Evolutionary conservation across 2,329 filamentous ascomycete species (phyloP).

Genomic region (Xylariaceae sp.): DNA sequence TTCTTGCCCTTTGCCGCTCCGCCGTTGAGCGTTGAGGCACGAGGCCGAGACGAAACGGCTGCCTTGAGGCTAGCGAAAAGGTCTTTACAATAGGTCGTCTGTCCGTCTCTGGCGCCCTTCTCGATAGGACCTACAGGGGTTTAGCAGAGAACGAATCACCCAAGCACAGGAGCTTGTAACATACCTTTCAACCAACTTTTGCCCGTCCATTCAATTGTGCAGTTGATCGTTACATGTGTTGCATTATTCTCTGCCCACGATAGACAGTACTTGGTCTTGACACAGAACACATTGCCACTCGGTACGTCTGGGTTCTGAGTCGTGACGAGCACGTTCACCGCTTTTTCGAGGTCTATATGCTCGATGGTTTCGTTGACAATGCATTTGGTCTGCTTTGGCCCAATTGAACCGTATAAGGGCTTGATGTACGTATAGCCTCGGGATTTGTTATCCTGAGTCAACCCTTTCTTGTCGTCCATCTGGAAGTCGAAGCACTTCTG

Average conservation of each 20-base stretch:
- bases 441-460: conserved; percentile 66
- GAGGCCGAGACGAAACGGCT: conserved; percentile 60
- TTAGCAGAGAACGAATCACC: conserved; percentile 15
- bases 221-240: conserved; percentile 81
- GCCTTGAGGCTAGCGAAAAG: conserved; percentile 67
- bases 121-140: conserved; percentile 73
- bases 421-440: conserved; percentile 86
- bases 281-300: conserved; percentile 81
- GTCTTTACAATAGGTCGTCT: conserved; percentile 74
- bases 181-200: conserved; percentile 97
- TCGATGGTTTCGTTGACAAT: conserved; percentile 83
- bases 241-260: conserved; percentile 84
- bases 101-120: conserved; percentile 88
- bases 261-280: conserved; percentile 91
- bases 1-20: conserved; percentile 49
- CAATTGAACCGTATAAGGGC: conserved; percentile 74
- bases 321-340: conserved; percentile 70
- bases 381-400: conserved; percentile 91
- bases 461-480: conserved; percentile 74
- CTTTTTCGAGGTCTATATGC: conserved; percentile 76
- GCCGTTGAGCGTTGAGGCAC: conserved; percentile 40
- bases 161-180: conserved; percentile 13
- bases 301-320: conserved; percentile 94
- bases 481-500: conserved; percentile 86
- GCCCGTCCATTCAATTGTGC: conserved; percentile 88